Evolutionary conservation across 768 basidiomycete genomes (phyloP), one percentile per base, ranked within the genome.

Genomic region (Calvatia gigantea): DNA sequence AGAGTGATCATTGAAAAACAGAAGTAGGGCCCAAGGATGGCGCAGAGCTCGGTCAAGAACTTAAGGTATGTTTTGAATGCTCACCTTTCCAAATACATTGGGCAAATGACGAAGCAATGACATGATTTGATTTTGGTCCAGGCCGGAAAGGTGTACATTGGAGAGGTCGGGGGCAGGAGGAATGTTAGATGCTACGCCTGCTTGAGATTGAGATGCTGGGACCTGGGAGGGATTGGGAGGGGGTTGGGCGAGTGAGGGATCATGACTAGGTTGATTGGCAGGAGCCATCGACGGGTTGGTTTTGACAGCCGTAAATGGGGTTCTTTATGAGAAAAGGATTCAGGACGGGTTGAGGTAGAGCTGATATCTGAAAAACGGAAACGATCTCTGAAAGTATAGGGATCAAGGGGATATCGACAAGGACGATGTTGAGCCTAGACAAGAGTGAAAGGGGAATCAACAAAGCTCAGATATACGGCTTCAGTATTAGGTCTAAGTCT

Each of bases 81-180:
- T 70, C 74, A 84, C 84, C 77, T 85, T 84, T 60, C 68, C 75
- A 47, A 84, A 80, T 25, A 84, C 72, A 50, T 70, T 69, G 4
- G 84, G 81, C 28, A 85, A 62, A 44, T 76, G 76, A 52, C 84
- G 81, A 21, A 89, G 69, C 28, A 89, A 67, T 46, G 70, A 78
- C 69, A 83, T 74, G 51, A 89, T 74, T 68, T 87, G 86, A 29
- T 73, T 73, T 19, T 77, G 73, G 63, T 84, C 81, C 45, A 86
- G 68, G 8, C 69, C 68, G 4, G 58, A 61, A 46, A 70, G 60
- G 31, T 64, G 67, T 47, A 70, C 51, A 54, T 58, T 60, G 11
- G 63, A 33, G 35, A 73, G 33, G 35, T 72, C 70, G 31, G 64
- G 42, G 8, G 61, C 57, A 27, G 62, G 51, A 29, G 73, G 37